A percentile compares a stretch with the other conserved stretches of the same genome.
These are phyloP conservation scores for Penicillium sp. DNA, from an alignment of 2,329 filamentous ascomycete species.

Conservation along the genomic window DNA sequence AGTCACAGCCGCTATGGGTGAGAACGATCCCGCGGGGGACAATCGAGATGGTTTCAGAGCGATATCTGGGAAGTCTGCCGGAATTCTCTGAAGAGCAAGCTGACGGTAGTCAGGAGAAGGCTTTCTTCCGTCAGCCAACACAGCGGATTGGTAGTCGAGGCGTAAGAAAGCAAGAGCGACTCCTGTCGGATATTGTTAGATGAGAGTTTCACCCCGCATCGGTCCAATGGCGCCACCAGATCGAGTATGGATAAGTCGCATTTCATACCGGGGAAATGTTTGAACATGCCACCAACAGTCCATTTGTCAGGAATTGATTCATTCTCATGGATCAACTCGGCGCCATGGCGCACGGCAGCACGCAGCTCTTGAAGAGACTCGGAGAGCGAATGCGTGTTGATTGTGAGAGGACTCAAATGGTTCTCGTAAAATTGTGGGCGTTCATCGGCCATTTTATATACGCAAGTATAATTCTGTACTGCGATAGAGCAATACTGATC, in stretches of 20 bases:
- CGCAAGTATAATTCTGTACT: background rate
- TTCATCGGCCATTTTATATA: conserved; percentile 13
- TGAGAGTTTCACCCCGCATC: background rate
- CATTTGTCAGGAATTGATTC: conserved; percentile 23
- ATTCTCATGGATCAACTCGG: conserved; percentile 26
- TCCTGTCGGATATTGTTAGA: conserved; percentile 24
- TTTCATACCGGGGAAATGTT: conserved; percentile 31
- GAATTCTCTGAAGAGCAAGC: conserved; percentile 30
- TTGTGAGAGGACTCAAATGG: conserved; percentile 11
- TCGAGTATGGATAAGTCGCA: background rate
- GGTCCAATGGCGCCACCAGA: background rate
- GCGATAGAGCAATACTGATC: background rate
- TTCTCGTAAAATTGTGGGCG: conserved; percentile 25
- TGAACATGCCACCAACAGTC: conserved; percentile 30
- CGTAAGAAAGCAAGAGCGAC: conserved; percentile 39
- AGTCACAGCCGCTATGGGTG: conserved; percentile 27
- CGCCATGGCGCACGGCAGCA: conserved; percentile 28
- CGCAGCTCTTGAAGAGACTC: conserved; percentile 30
- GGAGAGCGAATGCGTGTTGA: conserved; percentile 13
- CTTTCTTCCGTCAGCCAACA: conserved; percentile 16
- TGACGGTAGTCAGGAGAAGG: conserved; percentile 24
- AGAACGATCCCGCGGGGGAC: conserved; percentile 35
- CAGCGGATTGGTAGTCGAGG: conserved; percentile 34
- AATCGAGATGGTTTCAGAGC: conserved; percentile 29
- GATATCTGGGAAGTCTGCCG: conserved; percentile 22